Conservation (phyloP, 768 basidiomycete genomes). For the Cyclocybe aegerita region DNA sequence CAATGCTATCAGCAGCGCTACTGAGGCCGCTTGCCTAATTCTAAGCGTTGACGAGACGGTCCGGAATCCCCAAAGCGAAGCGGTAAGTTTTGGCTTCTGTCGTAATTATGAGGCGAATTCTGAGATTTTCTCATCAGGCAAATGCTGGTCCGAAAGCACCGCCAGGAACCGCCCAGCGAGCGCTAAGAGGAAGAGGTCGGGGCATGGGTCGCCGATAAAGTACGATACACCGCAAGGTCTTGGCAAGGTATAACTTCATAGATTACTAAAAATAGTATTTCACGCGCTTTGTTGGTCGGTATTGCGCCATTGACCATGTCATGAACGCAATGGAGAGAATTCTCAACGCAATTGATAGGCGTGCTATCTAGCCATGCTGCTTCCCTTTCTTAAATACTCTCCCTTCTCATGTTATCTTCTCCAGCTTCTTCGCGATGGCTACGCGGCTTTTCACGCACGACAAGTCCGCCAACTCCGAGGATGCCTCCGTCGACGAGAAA, state of each 20-base stretch:
- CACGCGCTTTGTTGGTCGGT: neutral
- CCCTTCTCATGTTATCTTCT: too few relatives aligned
- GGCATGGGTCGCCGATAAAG: conserved; percentile 71
- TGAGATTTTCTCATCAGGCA: conserved; percentile 43
- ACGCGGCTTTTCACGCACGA: neutral
- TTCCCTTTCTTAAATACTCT: neutral
- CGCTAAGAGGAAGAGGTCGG: conserved; percentile 83
- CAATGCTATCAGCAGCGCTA: conserved; percentile 93
- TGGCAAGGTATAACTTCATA: neutral
- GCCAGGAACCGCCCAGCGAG: conserved; percentile 87
- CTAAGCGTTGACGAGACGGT: conserved; percentile 98
- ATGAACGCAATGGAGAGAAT: conserved; percentile 6
- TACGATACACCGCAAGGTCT: neutral
- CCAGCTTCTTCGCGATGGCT: neutral
- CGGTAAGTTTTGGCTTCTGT: conserved; percentile 49
- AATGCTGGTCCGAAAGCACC: conserved; percentile 87
- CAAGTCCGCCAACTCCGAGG: neutral
- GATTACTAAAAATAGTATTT: neutral
- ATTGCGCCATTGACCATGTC: conserved; percentile 11
- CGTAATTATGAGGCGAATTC: conserved; percentile 5
- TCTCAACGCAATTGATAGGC: neutral
- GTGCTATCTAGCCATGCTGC: neutral
- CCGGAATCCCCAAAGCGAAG: conserved; percentile 91
- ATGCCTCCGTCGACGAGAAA: neutral
- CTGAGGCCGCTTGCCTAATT: conserved; percentile 95